phyloP scores from a whole-genome alignment of 106 monocot species.

The Acanthochlamys bracteata region DNA sequence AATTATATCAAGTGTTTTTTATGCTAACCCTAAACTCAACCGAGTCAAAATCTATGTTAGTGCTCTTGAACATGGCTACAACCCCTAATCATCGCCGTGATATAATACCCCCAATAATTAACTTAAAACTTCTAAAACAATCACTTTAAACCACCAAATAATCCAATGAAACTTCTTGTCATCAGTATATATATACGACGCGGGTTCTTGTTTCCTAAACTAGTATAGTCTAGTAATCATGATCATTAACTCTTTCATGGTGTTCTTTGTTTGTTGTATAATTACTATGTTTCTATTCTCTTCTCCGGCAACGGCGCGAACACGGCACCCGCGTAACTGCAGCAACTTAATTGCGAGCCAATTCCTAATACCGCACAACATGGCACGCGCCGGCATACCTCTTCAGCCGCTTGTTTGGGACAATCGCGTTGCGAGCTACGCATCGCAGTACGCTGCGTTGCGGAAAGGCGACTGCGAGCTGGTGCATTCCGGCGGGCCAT shows the following conservation, averaged over 20 bases:
- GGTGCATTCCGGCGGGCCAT: conserved; percentile 48
- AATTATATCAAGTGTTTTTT: not conserved
- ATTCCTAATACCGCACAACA: conserved; percentile 42
- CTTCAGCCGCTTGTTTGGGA: conserved; percentile 40
- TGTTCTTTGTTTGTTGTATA: not conserved
- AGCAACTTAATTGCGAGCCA: not conserved
- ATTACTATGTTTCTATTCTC: not conserved
- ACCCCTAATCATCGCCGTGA: conserved; percentile 4
- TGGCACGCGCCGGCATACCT: conserved; percentile 24
- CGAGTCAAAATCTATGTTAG: not conserved
- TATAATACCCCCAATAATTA: not conserved
- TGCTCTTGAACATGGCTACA: conserved; percentile 16
- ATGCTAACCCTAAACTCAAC: no score
- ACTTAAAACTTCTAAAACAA: not conserved
- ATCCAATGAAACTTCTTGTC: not conserved
- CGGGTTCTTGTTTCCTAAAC: not conserved
- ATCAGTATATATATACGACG: not conserved
- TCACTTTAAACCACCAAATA: not conserved
- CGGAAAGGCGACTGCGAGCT: conserved; percentile 44
- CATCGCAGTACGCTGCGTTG: conserved; percentile 25
- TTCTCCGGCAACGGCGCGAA: not conserved
- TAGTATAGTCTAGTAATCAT: not conserved
- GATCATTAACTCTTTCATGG: not conserved
- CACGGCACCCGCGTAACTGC: not conserved
- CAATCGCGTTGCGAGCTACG: conserved; percentile 32